These are phyloP conservation scores for Cladosporium colombiae DNA, from an alignment of 2,329 filamentous ascomycete genomes.

Conservation along the genomic window DNA sequence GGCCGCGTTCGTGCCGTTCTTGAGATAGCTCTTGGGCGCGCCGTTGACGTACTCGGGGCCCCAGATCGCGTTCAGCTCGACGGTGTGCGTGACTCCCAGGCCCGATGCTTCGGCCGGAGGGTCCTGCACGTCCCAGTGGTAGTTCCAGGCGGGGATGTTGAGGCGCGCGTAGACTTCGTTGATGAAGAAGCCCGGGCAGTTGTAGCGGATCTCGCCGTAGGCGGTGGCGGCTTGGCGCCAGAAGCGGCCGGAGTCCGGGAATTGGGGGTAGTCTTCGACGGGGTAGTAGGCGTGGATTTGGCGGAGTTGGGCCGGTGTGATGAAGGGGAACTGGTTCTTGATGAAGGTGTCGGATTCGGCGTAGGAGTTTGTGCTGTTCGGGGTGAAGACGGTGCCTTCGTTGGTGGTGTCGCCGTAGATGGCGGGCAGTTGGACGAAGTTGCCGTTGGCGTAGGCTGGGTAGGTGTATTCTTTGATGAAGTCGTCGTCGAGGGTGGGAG, in stretches of 20 bases:
- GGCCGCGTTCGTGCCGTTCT: constrained; percentile 53
- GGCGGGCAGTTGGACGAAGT: constrained; percentile 55
- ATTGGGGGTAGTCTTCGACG: constrained; percentile 46
- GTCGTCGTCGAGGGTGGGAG: constrained; percentile 53
- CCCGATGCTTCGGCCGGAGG: constrained; percentile 53
- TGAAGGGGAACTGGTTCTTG: constrained; percentile 57
- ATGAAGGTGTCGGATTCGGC: constrained; percentile 58
- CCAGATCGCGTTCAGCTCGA: constrained; percentile 68
- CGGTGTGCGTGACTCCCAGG: constrained; percentile 65
- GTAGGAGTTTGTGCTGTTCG: constrained; percentile 49
- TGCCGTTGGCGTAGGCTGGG: constrained; percentile 49
- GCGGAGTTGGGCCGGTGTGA: constrained; percentile 54
- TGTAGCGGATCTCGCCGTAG: constrained; percentile 67
- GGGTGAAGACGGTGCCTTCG: constrained; percentile 65
- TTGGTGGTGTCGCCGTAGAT: constrained; percentile 62
- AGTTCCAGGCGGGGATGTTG: constrained; percentile 60
- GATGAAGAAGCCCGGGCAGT: constrained; percentile 62
- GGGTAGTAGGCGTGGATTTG: constrained; percentile 60
- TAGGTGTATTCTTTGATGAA: constrained; percentile 55
- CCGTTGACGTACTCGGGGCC: constrained; percentile 59
- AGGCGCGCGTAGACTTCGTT: constrained; percentile 44
- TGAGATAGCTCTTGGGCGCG: constrained; percentile 58
- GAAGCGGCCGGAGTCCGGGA: constrained; percentile 53
- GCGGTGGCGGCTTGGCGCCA: constrained; percentile 61
- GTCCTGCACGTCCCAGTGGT: constrained; percentile 69